Evolutionary conservation across 1,139 yeast genomes (phyloP).

Genomic region (Keqinozyma sinolaborantium): DNA sequence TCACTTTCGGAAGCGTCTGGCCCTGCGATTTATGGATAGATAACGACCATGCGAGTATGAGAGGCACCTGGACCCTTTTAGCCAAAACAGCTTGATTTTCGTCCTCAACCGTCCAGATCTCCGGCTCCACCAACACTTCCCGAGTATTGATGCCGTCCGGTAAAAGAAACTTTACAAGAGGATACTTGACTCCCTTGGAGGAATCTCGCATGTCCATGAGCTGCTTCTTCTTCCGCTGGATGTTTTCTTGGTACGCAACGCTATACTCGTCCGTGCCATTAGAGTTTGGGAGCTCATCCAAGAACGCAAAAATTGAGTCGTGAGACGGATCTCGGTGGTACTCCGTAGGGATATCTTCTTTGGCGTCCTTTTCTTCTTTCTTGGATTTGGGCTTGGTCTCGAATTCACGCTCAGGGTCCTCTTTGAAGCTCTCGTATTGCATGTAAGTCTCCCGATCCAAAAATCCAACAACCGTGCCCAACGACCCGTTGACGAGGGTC

Average conservation of each 20-base stretch:
- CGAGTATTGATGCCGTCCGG: conserved; percentile 66
- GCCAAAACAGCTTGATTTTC: conserved; percentile 28
- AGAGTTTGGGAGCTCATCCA: conserved; percentile 9
- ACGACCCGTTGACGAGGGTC: conserved; percentile 84
- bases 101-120: conserved; percentile 41
- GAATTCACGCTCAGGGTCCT: conserved; percentile 18
- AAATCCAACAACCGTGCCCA: conserved; percentile 68
- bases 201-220: conserved; percentile 13
- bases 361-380: conserved; percentile 6
- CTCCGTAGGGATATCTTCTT: conserved; percentile 6
- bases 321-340: conserved; percentile 8
- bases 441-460: conserved; percentile 34
- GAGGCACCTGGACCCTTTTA: conserved; percentile 61
- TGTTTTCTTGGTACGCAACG: conserved; percentile 9
- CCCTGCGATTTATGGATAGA: conserved; percentile 97
- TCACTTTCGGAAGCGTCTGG: conserved; percentile 80
- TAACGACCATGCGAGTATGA: conserved; percentile 90
- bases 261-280: conserved; percentile 4
- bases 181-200: conserved; percentile 42
- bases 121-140: conserved; percentile 53
- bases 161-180: conserved; percentile 71
- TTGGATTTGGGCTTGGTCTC: conserved; percentile 6
- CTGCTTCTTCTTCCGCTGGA: conserved; percentile 17
- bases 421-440: conserved; percentile 18
- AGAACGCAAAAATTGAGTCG: conserved; percentile 23